These are phyloP conservation scores for Boletus subparvulus DNA, from an alignment of 768 basidiomycete species.

Conservation along the genomic window DNA sequence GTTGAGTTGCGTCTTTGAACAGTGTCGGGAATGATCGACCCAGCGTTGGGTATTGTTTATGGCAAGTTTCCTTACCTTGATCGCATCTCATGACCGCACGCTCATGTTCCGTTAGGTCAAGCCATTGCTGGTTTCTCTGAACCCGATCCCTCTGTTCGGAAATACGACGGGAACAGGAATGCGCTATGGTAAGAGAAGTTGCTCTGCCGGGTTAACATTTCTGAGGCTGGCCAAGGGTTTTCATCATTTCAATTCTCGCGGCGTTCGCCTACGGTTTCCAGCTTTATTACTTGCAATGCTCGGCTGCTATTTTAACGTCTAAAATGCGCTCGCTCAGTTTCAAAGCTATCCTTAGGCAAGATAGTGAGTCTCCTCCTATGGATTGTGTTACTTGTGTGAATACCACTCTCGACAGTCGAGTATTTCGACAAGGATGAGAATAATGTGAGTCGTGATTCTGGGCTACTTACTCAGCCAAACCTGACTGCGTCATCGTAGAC, in stretches of 20 bases:
- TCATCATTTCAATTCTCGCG: conserved; percentile 74
- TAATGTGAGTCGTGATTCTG: conserved; percentile 44
- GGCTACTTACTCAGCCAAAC: no score
- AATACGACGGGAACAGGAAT: conserved; percentile 61
- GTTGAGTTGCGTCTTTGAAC: neutral
- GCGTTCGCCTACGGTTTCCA: conserved; percentile 61
- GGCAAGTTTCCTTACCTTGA: conserved; percentile 24
- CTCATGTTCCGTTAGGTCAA: conserved; percentile 39
- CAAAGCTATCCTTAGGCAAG: conserved; percentile 82
- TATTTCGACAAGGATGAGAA: conserved; percentile 90
- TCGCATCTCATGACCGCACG: neutral
- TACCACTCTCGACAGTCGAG: conserved; percentile 47
- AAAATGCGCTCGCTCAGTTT: conserved; percentile 74
- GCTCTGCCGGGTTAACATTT: neutral
- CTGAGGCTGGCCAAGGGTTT: conserved; percentile 51
- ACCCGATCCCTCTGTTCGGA: conserved; percentile 39
- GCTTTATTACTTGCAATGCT: conserved; percentile 64
- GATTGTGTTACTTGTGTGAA: neutral
- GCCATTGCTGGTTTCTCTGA: conserved; percentile 59
- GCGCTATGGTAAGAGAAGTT: conserved; percentile 54
- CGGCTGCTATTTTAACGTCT: conserved; percentile 69
- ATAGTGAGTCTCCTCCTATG: conserved; percentile 49
- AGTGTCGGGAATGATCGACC: conserved; percentile 65
- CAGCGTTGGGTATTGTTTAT: conserved; percentile 70
- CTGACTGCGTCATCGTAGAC: conserved; percentile 43